phyloP scores from a whole-genome alignment of 208 protist genomes.

The Crithidia acanthocephali region DNA sequence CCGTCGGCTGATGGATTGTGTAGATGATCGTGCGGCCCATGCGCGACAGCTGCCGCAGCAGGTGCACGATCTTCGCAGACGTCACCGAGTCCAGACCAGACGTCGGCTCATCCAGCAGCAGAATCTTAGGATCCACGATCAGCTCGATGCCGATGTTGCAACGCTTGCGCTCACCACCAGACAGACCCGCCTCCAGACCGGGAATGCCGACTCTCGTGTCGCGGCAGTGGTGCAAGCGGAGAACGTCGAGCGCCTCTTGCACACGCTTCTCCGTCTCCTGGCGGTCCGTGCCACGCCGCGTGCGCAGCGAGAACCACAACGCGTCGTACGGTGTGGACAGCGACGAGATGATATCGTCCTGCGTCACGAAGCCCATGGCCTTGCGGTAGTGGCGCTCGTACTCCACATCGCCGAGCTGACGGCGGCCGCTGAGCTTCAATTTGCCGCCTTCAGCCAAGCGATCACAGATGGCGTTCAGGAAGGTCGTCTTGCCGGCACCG shows the following conservation, averaged over 20 bases:
- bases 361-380: conserved; percentile 75
- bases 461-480: conserved; percentile 76
- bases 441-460: conserved; percentile 43
- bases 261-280: conserved; percentile 59
- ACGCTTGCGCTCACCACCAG: conserved; percentile 90
- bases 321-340: conserved; percentile 68
- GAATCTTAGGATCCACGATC: conserved; percentile 80
- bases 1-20: conserved; percentile 95
- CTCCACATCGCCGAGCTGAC: conserved; percentile 72
- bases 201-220: conserved; percentile 81
- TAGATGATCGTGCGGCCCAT: conserved; percentile 88
- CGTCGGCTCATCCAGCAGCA: conserved; percentile 93
- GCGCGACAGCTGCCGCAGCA: conserved; percentile 72
- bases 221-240: conserved; percentile 65
- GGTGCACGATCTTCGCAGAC: conserved; percentile 80
- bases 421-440: conserved; percentile 48
- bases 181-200: conserved; percentile 72
- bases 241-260: conserved; percentile 62
- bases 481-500: conserved; percentile 82
- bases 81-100: conserved; percentile 89
- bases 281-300: conserved; percentile 47
- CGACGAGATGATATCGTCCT: conserved; percentile 81
- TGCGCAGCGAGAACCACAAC: conserved; percentile 79
- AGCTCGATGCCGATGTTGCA: conserved; percentile 90
- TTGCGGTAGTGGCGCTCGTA: conserved; percentile 63